A percentile compares a stretch with the other conserved stretches of the same genome.
These are phyloP conservation scores for Trichoderma cornu-damae DNA, from an alignment of 2,329 filamentous ascomycete genomes.

Conservation along the genomic window DNA sequence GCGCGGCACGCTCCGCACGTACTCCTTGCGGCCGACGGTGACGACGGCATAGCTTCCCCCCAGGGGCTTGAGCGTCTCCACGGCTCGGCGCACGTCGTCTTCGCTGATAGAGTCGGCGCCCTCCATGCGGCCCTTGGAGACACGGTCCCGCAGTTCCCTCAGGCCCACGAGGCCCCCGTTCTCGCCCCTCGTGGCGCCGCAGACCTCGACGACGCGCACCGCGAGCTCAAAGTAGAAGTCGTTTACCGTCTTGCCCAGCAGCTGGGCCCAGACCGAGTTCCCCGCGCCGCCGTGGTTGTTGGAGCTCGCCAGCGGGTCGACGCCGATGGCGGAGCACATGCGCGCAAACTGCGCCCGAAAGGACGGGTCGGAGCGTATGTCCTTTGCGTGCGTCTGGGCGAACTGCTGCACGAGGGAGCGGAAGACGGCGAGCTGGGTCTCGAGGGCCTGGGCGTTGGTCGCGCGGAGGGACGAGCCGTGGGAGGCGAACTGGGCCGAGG, in stretches of 20 bases:
- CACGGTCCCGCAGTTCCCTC: slow-evolving; percentile 69
- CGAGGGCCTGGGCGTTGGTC: slow-evolving; percentile 76
- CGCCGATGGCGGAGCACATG: slow-evolving; percentile 96
- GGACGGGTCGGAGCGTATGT: slow-evolving; percentile 89
- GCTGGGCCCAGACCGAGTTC: slow-evolving; percentile 81
- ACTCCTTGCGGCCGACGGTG: slow-evolving; percentile 74
- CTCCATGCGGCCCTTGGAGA: slow-evolving; percentile 67
- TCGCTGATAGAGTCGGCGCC: slow-evolving; percentile 77
- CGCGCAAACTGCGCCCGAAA: slow-evolving; percentile 97
- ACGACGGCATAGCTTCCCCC: slow-evolving; percentile 84
- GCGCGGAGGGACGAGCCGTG: slow-evolving; percentile 85
- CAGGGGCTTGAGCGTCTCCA: slow-evolving; percentile 79
- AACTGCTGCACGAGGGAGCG: slow-evolving; percentile 93
- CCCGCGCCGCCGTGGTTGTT: slow-evolving; percentile 30
- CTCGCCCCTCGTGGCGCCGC: slow-evolving; percentile 75
- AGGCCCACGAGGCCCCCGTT: slow-evolving; percentile 91
- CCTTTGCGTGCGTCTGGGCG: slow-evolving; percentile 86
- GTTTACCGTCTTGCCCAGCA: slow-evolving; percentile 85
- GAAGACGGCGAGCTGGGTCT: slow-evolving; percentile 93
- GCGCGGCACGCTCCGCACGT: slow-evolving; percentile 89
- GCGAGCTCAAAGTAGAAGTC: slow-evolving; percentile 99
- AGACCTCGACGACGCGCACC: slow-evolving; percentile 92
- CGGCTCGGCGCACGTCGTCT: slow-evolving; percentile 87
- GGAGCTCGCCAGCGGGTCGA: slow-evolving; percentile 74
- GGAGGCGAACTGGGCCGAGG: slow-evolving; percentile 81